Percentiles rank a stretch among this genome's conserved stretches.
Evolutionary conservation across 2,329 filamentous ascomycete genomes (phyloP).

Genomic region (Lizonia empirigonia): DNA sequence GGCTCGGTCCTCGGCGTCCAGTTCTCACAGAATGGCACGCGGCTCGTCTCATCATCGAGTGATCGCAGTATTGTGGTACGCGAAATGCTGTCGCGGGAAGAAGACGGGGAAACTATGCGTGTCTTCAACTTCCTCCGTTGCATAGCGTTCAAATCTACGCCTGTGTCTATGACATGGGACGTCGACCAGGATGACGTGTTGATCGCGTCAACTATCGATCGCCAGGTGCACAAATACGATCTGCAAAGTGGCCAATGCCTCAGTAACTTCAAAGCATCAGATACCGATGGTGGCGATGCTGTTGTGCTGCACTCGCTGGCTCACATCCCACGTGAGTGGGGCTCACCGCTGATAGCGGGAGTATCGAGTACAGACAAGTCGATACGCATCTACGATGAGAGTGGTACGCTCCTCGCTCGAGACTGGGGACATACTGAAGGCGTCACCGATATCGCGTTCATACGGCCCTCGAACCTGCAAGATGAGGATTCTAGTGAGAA

Average conservation of each 20-base stretch:
- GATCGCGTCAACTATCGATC: constrained; percentile 66
- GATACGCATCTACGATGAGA: constrained; percentile 84
- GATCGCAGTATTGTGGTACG: constrained; percentile 87
- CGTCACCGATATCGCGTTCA: constrained; percentile 80
- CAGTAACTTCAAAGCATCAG: constrained; percentile 79
- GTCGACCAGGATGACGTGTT: constrained; percentile 63
- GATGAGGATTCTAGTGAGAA: constrained; percentile 56
- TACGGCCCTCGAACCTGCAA: constrained; percentile 49
- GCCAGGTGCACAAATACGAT: constrained; percentile 64
- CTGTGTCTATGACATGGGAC: constrained; percentile 78
- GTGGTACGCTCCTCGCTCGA: constrained; percentile 77
- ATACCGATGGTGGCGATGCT: constrained; percentile 78
- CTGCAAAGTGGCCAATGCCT: constrained; percentile 71
- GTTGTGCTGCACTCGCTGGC: constrained; percentile 82
- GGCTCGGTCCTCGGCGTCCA: constrained; percentile 81
- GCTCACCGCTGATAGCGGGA: constrained; percentile 75
- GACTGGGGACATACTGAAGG: constrained; percentile 97
- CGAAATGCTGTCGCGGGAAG: constrained; percentile 74
- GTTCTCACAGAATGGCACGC: constrained; percentile 72
- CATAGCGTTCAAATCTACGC: constrained; percentile 83
- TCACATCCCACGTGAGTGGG: constrained; percentile 61
- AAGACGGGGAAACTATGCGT: constrained; percentile 61
- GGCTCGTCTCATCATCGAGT: constrained; percentile 78
- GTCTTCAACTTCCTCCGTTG: constrained; percentile 79
- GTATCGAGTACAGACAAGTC: constrained; percentile 96